A percentile compares a stretch with the other conserved stretches of the same genome.
Evolutionary conservation across 129 eudicot genomes (phyloP).

Genomic region (Silybum marianum): DNA sequence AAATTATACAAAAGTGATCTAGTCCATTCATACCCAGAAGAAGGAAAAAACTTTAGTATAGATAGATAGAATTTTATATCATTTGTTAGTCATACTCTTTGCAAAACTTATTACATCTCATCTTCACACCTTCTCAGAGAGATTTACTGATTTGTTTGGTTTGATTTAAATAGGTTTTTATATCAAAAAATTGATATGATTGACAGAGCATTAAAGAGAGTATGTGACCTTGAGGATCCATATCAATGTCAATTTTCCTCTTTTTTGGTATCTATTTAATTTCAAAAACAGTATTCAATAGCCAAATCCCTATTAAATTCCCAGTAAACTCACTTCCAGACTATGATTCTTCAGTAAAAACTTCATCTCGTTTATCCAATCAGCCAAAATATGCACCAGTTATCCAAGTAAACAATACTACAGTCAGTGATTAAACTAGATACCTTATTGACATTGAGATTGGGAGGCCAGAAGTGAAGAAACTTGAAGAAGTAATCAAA

Average conservation of each 20-base stretch:
- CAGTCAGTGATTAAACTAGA: neutral
- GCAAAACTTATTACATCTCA: neutral
- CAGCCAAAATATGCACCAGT: neutral
- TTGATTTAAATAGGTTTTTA: neutral
- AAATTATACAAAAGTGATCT: neutral
- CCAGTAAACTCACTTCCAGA: neutral
- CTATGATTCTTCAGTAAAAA: neutral
- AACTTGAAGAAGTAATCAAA: constrained; percentile 81
- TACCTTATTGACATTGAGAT: constrained; percentile 79
- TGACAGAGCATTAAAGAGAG: neutral
- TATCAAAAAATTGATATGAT: neutral
- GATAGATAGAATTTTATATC: neutral
- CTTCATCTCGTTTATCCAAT: neutral
- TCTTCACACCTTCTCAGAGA: neutral
- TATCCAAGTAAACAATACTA: neutral
- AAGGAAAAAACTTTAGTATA: neutral
- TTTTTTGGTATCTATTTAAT: neutral
- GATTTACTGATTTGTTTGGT: neutral
- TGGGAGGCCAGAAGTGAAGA: constrained; percentile 79
- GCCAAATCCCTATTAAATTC: neutral
- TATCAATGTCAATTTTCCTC: neutral
- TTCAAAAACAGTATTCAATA: neutral
- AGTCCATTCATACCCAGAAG: neutral
- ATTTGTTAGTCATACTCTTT: neutral
- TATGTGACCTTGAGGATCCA: neutral